These are phyloP conservation scores for Nemania bipapillata DNA, from an alignment of 2,329 filamentous ascomycete genomes.

Conservation along the genomic window DNA sequence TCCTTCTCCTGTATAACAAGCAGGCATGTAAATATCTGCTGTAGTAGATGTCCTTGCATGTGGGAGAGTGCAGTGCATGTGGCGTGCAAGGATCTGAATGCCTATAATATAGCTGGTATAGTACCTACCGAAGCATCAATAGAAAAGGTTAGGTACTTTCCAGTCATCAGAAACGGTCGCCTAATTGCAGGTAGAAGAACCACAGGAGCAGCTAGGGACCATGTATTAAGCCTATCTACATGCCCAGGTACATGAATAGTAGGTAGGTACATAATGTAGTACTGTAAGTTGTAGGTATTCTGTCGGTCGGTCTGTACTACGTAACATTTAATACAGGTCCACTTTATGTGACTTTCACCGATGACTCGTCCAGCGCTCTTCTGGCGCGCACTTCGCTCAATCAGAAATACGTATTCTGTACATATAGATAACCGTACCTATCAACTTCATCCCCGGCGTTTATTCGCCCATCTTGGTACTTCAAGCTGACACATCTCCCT, in stretches of 20 bases:
- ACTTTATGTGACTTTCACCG: conserved; percentile 18
- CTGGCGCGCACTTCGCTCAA: conserved; percentile 18
- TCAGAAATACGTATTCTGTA: conserved; percentile 21
- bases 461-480: conserved; percentile 14
- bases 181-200: neutral
- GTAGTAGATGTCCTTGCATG: neutral
- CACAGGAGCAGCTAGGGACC: too few species aligned
- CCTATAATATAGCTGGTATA: neutral
- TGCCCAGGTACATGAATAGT: too few species aligned
- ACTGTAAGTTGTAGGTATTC: neutral
- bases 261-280: too few species aligned
- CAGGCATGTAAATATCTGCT: conserved; percentile 7
- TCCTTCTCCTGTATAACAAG: neutral
- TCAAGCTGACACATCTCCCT: conserved; percentile 30
- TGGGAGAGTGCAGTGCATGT: neutral
- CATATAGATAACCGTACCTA: neutral
- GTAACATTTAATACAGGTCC: conserved; percentile 29
- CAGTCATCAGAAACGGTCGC: neutral
- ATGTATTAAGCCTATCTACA: too few species aligned
- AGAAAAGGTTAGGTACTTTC: neutral
- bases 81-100: neutral
- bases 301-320: conserved; percentile 20
- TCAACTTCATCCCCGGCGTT: conserved; percentile 1
- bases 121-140: neutral
- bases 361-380: conserved; percentile 19